Conservation (phyloP, 495 filamentous ascomycete genomes). For the Hapsidospora chrysogenum region DNA sequence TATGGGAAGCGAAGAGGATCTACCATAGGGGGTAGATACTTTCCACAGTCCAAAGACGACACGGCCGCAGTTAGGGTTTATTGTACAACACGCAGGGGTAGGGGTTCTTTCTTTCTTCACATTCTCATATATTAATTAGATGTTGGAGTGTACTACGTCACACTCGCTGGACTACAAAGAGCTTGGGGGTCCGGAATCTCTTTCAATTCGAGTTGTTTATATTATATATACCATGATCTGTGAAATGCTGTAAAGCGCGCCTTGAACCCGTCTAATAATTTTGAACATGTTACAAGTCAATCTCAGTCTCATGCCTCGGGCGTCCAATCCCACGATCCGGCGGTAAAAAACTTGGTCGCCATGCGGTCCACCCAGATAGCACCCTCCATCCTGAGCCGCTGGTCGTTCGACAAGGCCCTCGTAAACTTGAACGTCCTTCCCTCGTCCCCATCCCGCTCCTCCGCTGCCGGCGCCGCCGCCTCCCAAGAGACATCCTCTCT, state of each 20-base stretch:
- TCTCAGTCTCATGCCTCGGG: conserved; percentile 20
- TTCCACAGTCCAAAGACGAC: no score
- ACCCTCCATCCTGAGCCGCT: conserved; percentile 20
- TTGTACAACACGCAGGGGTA: no score
- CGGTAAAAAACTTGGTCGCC: conserved; percentile 37
- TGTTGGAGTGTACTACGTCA: no score
- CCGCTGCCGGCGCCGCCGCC: conserved; percentile 3
- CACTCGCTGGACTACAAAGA: background rate
- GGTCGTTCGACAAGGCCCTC: conserved; percentile 18
- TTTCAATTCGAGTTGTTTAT: no score
- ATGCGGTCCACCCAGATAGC: conserved; percentile 22
- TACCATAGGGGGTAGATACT: no score
- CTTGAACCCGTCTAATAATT: background rate
- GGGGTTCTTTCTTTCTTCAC: no score
- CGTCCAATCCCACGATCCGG: conserved; percentile 42
- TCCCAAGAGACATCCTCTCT: conserved; percentile 16
- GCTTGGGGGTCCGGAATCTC: background rate
- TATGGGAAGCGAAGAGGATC: no score
- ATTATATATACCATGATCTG: no score
- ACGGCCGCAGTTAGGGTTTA: no score
- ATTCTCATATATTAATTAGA: no score
- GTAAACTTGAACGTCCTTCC: conserved; percentile 20
- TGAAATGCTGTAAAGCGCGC: background rate
- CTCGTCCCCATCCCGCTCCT: conserved; percentile 7
- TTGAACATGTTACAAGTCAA: background rate